phyloP scores from a whole-genome alignment of 805 yeast genomes.

The Metschnikowia reukaufii region DNA sequence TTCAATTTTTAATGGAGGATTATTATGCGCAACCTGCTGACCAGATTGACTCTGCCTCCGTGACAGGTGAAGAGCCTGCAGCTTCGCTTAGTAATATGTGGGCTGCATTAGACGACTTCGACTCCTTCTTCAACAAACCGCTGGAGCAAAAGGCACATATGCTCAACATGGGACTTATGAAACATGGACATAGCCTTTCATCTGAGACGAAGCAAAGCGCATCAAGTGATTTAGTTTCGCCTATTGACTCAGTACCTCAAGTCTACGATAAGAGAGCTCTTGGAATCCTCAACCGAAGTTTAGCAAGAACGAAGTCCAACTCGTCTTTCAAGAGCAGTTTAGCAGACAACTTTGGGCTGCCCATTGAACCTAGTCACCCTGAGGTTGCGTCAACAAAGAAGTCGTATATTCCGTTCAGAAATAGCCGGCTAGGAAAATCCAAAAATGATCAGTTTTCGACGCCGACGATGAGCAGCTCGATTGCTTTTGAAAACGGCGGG shows the following conservation, averaged over 20 bases:
- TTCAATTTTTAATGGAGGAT: constrained; percentile 64
- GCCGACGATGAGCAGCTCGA: constrained; percentile 11
- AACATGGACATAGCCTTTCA: constrained; percentile 46
- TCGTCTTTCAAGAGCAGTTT: constrained; percentile 74
- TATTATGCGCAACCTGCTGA: constrained; percentile 39
- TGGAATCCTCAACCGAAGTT: constrained; percentile 66
- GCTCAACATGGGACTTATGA: constrained; percentile 9
- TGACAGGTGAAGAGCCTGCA: constrained; percentile 59
- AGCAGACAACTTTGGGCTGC: constrained; percentile 57
- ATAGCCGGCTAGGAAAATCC: constrained; percentile 26
- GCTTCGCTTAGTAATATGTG: constrained; percentile 86
- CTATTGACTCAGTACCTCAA: constrained; percentile 73
- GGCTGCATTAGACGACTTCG: constrained; percentile 87
- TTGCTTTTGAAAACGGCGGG: constrained; percentile 9
- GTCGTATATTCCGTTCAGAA: constrained; percentile 45
- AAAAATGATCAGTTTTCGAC: constrained; percentile 20
- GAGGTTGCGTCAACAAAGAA: constrained; percentile 24
- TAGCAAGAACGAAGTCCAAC: constrained; percentile 72
- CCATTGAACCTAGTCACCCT: constrained; percentile 18
- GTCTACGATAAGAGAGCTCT: constrained; percentile 79
- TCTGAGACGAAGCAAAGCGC: constrained; percentile 58
- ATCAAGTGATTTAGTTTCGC: constrained; percentile 43
- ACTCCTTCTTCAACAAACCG: constrained; percentile 80
- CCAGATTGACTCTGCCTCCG: constrained; percentile 47
- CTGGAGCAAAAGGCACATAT: constrained; percentile 24